Base-by-base conservation (phyloP, 208 protist genomes). In the Acanthamoeba castellanii region DNA sequence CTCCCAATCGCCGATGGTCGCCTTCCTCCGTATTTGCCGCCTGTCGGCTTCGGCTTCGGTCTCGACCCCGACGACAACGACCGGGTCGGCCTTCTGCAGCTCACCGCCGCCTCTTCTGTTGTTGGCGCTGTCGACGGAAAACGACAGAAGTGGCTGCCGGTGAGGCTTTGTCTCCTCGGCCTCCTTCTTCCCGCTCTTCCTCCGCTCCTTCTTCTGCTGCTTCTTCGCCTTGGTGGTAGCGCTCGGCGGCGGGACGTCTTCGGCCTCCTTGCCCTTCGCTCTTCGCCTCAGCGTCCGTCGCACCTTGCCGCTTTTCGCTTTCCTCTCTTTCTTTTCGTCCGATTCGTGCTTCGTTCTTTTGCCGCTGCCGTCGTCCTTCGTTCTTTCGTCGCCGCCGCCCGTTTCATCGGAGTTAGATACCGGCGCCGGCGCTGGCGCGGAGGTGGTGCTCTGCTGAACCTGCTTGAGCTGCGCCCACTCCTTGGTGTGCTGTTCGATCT, bases 401-500 rank as follows among this genome's bases (percentile, higher is more conserved):
- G 1, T 30, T 22, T 76, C 30, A 76, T 76, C 68, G 32, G 37
- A 42, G 37, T 42, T 55, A 1, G 50, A 55, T 55, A 55, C 14
- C 68, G 32, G n/a, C 37, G 68, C 30, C n/a, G 27, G 22, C n/a
- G 11, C 66, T 72, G 14, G 20, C 6, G 20, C 59, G 14, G 14
- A 42, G 64, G 27, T 70, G 27, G 14, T n/a, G 20, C n/a, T 72
- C 37, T 42, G 37, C 37, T 68, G 61, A 4, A 18, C n/a, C 32
- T 47, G 30, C 47, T 85, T 85, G 45, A 85, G n/a, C 50, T 64
- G 25, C 27, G 47, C 47, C 78, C 78, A 87, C 42, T 87, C 78
- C 47, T 64, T 87, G 32, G 42, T 22, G 32, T 64, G 50, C 78
- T 87, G 78, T 20, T 87, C 78, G 78, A 87, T 87, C n/a, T 25